A percentile compares a stretch with the other conserved stretches of the same genome.
Evolutionary conservation across 2,329 filamentous ascomycete genomes (phyloP).

Genomic region (Aspergillus brunneoviolaceus): DNA sequence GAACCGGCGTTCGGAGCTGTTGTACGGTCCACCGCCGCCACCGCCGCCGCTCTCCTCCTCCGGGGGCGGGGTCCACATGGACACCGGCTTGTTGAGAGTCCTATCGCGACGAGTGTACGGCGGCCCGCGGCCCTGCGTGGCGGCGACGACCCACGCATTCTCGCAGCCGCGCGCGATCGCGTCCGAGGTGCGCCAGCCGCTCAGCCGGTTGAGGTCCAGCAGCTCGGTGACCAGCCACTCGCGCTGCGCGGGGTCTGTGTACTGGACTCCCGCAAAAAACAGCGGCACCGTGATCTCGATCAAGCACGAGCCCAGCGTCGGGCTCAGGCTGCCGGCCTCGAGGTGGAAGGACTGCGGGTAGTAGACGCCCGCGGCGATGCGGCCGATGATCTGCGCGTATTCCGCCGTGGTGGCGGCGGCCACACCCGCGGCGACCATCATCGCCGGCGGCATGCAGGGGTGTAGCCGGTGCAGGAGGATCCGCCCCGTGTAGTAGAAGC

Average conservation of each 20-base stretch:
- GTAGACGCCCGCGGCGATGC: conserved; percentile 71
- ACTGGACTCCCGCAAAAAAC: conserved; percentile 85
- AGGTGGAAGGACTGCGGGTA: conserved; percentile 42
- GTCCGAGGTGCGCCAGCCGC: conserved; percentile 81
- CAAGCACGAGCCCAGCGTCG: conserved; percentile 74
- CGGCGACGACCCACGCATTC: conserved; percentile 75
- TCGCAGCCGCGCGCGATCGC: conserved; percentile 84
- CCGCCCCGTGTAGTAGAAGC: conserved; percentile 79
- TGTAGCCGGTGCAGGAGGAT: conserved; percentile 81
- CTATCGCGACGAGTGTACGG: conserved; percentile 57
- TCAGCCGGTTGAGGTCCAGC: conserved; percentile 72
- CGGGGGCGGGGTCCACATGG: conserved; percentile 5
- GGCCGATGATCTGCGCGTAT: conserved; percentile 73
- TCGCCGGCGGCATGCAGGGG: conserved; percentile 85
- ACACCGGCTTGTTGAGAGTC: conserved; percentile 12
- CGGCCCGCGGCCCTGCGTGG: conserved; percentile 71
- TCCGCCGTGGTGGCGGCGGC: conserved; percentile 69
- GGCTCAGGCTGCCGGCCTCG: conserved; percentile 61
- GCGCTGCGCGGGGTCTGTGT: conserved; percentile 68
- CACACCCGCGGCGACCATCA: conserved; percentile 81
- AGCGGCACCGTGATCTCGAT: conserved; percentile 79
- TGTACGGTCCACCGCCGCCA: conserved; percentile 13
- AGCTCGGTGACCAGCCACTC: conserved; percentile 74
- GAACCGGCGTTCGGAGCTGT: conserved; percentile 50
- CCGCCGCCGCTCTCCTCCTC: conserved; percentile 6